Base-by-base conservation (phyloP, 2,329 filamentous ascomycete genomes). In the Talaromyces funiculosus region DNA sequence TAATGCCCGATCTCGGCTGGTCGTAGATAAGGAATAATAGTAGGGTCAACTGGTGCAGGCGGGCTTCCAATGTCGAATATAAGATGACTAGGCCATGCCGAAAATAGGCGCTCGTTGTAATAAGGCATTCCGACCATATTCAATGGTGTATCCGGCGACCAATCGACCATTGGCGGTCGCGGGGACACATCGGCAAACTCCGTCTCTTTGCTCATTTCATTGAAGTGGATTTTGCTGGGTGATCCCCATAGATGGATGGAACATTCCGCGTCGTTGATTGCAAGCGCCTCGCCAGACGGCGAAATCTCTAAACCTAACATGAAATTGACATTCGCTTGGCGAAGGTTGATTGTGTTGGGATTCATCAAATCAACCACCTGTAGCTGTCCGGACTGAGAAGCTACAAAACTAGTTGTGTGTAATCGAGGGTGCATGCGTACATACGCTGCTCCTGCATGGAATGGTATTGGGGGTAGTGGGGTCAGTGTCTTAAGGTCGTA, bases 341-440 rank as follows among this genome's bases (percentile, higher is more conserved):
- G 85, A 56, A 96, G 85, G 66, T 89, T 92, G 70, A 90, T 91
- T 20, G 90, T 88, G 69, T 95, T 92, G 0, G 91, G 90, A 64
- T 96, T 96, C 85, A 95, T 91, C 4, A 99, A 83, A 73, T 99
- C 94, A 55, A 97, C 91, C 14, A 97, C 89, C 72, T 99, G 93
- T 73, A 99, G 89, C 73, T 97, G 92, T 1, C 95, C 94, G 45
- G 86, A 89, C 69, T 95, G 91, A 2, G 93, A 96, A 29, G 92
- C 87, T 54, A 99, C 90, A 63, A 99, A 92, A 68, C 90, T 93
- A 0, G 95, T 97, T 0, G 94, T 97, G 20, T 92, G 88, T 84
- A 99, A 90, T 68, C 92, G 88, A 1, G 95, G 94, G 73, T 99
- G 94, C 89, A 99, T 94, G 61, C 94, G 87, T 43, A 97, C 92